These are phyloP conservation scores for Hypomyces perniciosus DNA, from an alignment of 2,329 filamentous ascomycete genomes.

Conservation along the genomic window DNA sequence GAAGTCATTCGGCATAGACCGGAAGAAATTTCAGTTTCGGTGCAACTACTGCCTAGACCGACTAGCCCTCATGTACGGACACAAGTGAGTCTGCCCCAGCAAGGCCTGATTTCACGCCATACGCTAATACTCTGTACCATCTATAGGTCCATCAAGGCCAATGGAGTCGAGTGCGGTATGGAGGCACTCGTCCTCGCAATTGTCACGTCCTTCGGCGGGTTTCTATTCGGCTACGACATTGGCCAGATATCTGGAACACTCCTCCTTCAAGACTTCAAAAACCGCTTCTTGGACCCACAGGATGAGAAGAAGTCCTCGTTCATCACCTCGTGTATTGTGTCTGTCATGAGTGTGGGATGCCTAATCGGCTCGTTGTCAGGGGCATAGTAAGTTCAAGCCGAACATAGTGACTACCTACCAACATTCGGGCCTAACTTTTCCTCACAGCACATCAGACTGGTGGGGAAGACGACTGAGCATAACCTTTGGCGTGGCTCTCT, in stretches of 20 bases:
- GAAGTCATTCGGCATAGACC: too few species aligned
- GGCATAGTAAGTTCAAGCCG: conserved; percentile 33
- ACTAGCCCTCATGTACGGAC: too few species aligned
- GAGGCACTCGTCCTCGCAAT: conserved; percentile 41
- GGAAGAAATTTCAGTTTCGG: too few species aligned
- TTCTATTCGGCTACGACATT: conserved; percentile 59
- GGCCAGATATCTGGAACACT: conserved; percentile 52
- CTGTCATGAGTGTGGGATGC: conserved; percentile 50
- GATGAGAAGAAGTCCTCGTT: conserved; percentile 36
- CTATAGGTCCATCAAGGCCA: conserved; percentile 34
- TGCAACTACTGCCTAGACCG: too few species aligned
- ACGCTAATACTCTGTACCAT: not conserved
- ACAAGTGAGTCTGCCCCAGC: too few species aligned
- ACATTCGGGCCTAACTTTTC: conserved; percentile 2
- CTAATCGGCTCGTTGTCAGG: conserved; percentile 48
- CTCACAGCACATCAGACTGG: conserved; percentile 46
- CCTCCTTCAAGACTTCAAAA: conserved; percentile 46
- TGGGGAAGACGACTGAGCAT: conserved; percentile 52
- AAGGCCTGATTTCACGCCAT: too few species aligned
- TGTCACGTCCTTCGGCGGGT: conserved; percentile 52
- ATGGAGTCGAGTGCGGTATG: conserved; percentile 36
- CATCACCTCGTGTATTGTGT: conserved; percentile 47
- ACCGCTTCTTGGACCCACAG: conserved; percentile 47
- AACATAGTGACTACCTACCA: not conserved
- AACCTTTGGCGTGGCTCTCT: conserved; percentile 48